phyloP scores from a whole-genome alignment of 352 stramenopile genomes.

The Phytopythium ostracodes region DNA sequence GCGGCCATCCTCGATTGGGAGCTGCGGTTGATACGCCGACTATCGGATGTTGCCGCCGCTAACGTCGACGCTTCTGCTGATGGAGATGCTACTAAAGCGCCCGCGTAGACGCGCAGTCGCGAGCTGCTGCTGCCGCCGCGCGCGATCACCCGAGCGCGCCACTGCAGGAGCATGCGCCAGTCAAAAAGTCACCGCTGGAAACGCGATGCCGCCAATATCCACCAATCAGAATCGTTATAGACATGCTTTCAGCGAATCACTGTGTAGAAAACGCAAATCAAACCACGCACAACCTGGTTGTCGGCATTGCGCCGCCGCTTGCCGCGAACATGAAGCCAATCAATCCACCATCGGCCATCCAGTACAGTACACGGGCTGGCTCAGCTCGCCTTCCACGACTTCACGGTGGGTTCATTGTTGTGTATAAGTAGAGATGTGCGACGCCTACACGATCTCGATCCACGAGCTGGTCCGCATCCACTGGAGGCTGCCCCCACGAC shows the following conservation, averaged over 20 bases:
- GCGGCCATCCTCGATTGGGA: not conserved
- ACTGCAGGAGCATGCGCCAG: not conserved
- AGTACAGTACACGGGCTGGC: too few relatives aligned
- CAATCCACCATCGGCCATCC: too few relatives aligned
- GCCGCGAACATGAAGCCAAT: not conserved
- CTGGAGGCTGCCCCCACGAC: too few relatives aligned
- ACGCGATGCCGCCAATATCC: not conserved
- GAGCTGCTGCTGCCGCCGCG: conserved; percentile 1
- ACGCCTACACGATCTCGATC: too few relatives aligned
- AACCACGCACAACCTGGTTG: too few relatives aligned
- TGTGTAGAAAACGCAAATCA: too few relatives aligned
- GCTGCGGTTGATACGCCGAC: not conserved
- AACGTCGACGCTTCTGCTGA: not conserved
- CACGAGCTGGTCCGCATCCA: too few relatives aligned
- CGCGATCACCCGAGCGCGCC: not conserved
- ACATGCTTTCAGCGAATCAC: not conserved
- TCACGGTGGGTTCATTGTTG: too few relatives aligned
- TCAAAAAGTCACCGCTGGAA: not conserved
- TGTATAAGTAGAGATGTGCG: too few relatives aligned
- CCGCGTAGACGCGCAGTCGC: not conserved
- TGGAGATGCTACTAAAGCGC: not conserved
- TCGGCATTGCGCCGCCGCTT: too few relatives aligned
- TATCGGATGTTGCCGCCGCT: too few relatives aligned
- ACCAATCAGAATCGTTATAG: not conserved
- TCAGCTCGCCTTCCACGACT: too few relatives aligned